A percentile compares a stretch with the other conserved stretches of the same genome.
Conservation (phyloP, 2,329 filamentous ascomycete species). For the Colletotrichum neosansevieriae region DNA sequence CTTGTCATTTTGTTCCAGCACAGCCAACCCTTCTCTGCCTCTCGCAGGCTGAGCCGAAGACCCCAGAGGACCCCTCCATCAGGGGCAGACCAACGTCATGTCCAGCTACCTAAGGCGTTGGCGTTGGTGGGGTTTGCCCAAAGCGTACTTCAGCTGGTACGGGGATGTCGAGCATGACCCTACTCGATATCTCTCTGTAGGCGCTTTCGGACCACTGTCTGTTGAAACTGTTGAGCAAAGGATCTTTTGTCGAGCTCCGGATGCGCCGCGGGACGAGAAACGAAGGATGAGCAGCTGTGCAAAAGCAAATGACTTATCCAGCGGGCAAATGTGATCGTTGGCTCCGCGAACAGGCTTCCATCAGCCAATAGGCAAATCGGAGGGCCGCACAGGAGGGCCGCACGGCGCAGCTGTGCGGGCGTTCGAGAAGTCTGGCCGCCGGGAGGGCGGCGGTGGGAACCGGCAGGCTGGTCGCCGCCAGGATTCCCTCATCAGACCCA, state of each 20-base stretch:
- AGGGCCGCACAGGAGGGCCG: constrained; percentile 34
- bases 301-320: constrained; percentile 16
- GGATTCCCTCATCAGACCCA: constrained; percentile 26
- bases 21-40: constrained; percentile 11
- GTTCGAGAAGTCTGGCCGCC: constrained; percentile 36
- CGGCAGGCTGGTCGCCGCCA: constrained; percentile 39
- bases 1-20: constrained; percentile 1
- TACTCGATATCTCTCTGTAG: background rate
- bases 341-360: constrained; percentile 31
- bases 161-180: constrained; percentile 8
- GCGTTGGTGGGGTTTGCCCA: constrained; percentile 32
- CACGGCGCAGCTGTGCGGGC: constrained; percentile 41
- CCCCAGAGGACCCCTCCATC: constrained; percentile 23
- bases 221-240: constrained; percentile 3
- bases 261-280: background rate
- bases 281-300: background rate
- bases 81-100: constrained; percentile 32
- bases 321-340: constrained; percentile 30
- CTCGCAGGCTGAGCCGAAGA: constrained; percentile 9
- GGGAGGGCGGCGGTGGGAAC: constrained; percentile 30
- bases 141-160: constrained; percentile 11
- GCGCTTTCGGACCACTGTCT: background rate
- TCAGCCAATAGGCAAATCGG: constrained; percentile 40
- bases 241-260: background rate
- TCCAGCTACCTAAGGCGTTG: constrained; percentile 24